phyloP scores from a whole-genome alignment of 164 flowering plant species.

The Protea cynaroides region DNA sequence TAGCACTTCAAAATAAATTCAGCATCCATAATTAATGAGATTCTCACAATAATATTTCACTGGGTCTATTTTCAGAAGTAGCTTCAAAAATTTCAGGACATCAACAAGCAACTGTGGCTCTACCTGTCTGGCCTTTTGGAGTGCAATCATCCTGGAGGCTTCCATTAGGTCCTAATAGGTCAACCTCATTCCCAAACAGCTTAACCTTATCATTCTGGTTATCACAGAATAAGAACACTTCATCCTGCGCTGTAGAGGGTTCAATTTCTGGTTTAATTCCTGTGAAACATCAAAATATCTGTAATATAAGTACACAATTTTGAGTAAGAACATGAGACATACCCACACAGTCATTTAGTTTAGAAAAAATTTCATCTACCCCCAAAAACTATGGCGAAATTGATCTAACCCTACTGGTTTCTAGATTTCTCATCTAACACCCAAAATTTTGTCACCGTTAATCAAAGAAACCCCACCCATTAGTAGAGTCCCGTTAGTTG shows the following conservation, averaged over 20 bases:
- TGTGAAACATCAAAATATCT: slow-evolving; percentile 20
- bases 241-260: slow-evolving; percentile 52
- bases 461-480: no score
- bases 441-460: no score
- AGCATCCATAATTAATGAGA: slow-evolving; percentile 15
- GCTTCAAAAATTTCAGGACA: slow-evolving; percentile 32
- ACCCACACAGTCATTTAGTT: slow-evolving; percentile 2
- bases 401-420: no score
- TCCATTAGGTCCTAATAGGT: no score
- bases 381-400: no score
- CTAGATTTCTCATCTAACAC: no score
- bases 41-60: slow-evolving; percentile 23
- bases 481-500: no score
- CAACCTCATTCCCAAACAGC: slow-evolving; percentile 19
- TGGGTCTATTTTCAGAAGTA: slow-evolving; percentile 27
- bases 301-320: no score
- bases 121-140: slow-evolving; percentile 40
- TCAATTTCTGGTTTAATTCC: slow-evolving; percentile 52
- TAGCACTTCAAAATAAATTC: no score
- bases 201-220: slow-evolving; percentile 20
- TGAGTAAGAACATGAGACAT: neutral
- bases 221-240: slow-evolving; percentile 33
- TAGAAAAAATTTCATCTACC: no score
- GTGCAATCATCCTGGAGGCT: neutral
- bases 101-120: slow-evolving; percentile 29